Base-by-base conservation (phyloP, 352 stramenopile genomes). In the Phytophthora boehmeriae region DNA sequence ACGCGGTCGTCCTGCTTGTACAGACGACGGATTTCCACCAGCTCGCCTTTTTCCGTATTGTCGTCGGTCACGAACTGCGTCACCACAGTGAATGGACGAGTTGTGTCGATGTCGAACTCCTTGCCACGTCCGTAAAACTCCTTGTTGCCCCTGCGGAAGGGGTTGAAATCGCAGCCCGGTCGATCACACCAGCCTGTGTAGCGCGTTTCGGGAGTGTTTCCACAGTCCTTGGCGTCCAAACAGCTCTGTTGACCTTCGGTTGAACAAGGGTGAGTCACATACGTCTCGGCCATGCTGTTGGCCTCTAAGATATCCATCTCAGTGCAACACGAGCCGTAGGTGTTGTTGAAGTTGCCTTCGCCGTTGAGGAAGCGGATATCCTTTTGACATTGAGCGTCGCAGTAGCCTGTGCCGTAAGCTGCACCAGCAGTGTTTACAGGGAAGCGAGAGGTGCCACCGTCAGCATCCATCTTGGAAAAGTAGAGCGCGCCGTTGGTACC, bases 361-460 rank as follows among this genome's bases (percentile, higher is more conserved):
- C 48, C 48, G 25, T 85, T 60, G 49, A 88, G 72, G 63, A 83
- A 88, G 56, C 85, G 80, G 55, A 88, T 60, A 53, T 85, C 75
- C 13, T 69, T 50, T 0, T 65, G 75, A 48, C 78, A 88, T 41
- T 88, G 78, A 25, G 75, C 75, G 19, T 85, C 78, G 49, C 78
- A 88, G 50, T 81, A 83, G 2, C 78, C 78, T 8, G 78, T 88
- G 28, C 75, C 78, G 47, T 81, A 80, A 2, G 59, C 62, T 0
- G 78, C 78, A 17, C 78, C 75, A 23, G 76, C 76, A 0, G 25
- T 42, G 52, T 86, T 86, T 19, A n/a, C 41, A 2, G 71, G 34
- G 48, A 66, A 74, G 10, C 59, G 69, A 13, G 58, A 23, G 43
- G 62, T 67, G 49, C 76, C 73, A 5, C 76, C 76, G 35, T 85